Percentiles rank a stretch among this genome's conserved stretches.
Evolutionary conservation across 345 rosid genomes (phyloP).

Genomic region (Arabis hirsuta): DNA sequence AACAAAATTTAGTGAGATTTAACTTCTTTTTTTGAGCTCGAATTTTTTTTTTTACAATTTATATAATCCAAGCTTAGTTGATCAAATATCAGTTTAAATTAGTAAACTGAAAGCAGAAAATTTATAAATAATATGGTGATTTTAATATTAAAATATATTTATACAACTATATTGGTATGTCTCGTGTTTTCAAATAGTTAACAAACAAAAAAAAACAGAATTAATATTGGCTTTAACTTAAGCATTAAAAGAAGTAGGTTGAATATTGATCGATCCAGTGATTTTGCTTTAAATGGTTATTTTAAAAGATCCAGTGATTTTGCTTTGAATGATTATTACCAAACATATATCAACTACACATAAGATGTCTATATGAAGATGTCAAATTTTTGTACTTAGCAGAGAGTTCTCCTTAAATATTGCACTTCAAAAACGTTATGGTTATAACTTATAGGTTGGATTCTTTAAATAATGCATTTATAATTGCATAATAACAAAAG

Average conservation of each 20-base stretch:
- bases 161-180: too few species aligned
- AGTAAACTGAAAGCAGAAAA: too few species aligned
- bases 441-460: background rate
- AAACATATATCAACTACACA: slow-evolving; percentile 18
- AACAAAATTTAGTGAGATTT: background rate
- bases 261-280: slow-evolving; percentile 14
- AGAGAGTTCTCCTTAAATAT: slow-evolving; percentile 13
- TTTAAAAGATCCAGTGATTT: background rate
- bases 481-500: background rate
- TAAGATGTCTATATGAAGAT: background rate
- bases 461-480: slow-evolving; percentile 18
- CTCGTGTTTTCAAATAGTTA: background rate
- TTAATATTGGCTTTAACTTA: background rate
- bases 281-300: slow-evolving; percentile 2
- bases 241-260: slow-evolving; percentile 1
- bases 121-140: too few species aligned
- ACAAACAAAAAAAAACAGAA: background rate
- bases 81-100: too few species aligned
- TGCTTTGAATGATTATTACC: slow-evolving; percentile 7
- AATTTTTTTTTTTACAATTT: too few species aligned
- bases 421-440: slow-evolving; percentile 2
- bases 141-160: too few species aligned
- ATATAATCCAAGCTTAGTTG: too few species aligned
- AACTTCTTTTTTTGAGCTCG: too few species aligned
- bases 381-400: background rate